Conservation (phyloP, 2,329 filamentous ascomycete genomes). For the Colletotrichum lini region DNA sequence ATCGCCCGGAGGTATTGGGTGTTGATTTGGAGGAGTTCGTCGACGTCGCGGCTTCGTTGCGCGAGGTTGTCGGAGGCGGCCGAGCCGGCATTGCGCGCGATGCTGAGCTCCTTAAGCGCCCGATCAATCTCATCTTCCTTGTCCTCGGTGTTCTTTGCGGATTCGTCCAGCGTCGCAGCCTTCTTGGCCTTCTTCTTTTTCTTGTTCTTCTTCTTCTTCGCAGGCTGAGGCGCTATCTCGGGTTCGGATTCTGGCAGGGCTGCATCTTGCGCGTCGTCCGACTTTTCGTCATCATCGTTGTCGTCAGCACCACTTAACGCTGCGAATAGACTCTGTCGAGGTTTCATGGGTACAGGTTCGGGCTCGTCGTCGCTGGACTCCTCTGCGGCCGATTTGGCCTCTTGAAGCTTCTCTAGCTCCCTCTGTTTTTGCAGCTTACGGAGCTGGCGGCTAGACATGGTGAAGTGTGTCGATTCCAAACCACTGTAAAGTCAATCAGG, state of each 20-base stretch:
- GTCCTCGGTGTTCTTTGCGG: slow-evolving; percentile 37
- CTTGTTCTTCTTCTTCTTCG: slow-evolving; percentile 56
- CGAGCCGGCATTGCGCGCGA: slow-evolving; percentile 48
- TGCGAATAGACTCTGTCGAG: slow-evolving; percentile 65
- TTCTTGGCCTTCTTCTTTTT: slow-evolving; percentile 55
- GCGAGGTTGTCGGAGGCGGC: slow-evolving; percentile 27
- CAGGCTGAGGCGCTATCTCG: slow-evolving; percentile 39
- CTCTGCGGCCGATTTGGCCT: slow-evolving; percentile 49
- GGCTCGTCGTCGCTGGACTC: slow-evolving; percentile 50
- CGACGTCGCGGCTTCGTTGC: slow-evolving; percentile 43
- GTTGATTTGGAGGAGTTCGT: slow-evolving; percentile 64
- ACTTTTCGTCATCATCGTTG: slow-evolving; percentile 53
- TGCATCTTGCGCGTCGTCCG: slow-evolving; percentile 48
- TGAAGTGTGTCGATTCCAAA: slow-evolving; percentile 27
- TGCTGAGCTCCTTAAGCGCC: slow-evolving; percentile 65
- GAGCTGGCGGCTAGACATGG: slow-evolving; percentile 67
- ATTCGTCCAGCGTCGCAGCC: slow-evolving; percentile 47
- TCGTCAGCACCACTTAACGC: slow-evolving; percentile 63
- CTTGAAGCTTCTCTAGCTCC: slow-evolving; percentile 55
- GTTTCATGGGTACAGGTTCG: slow-evolving; percentile 52
- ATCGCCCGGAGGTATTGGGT: slow-evolving; percentile 84
- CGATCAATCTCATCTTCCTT: slow-evolving; percentile 70
- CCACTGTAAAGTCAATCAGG: background rate
- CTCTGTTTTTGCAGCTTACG: slow-evolving; percentile 67
- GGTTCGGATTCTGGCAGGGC: slow-evolving; percentile 41